Percentiles rank a stretch among this genome's conserved stretches.
These are phyloP conservation scores for rapeseed (Brassica napus) DNA, from an alignment of 345 rosid genomes.

Conservation along the genomic window Da-Ae NC_063440.1:23540501-23541000, in stretches of 20 bases:
- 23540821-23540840: slow-evolving; percentile 53
- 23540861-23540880: slow-evolving; percentile 93
- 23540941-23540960: not conserved
- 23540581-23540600: slow-evolving; percentile 81
- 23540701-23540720: slow-evolving; percentile 7
- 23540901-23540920: not conserved
- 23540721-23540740: slow-evolving; percentile 49
- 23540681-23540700: not conserved
- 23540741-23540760: slow-evolving; percentile 83
- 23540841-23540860: slow-evolving; percentile 67
- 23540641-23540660: not conserved
- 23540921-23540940: not conserved
- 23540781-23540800: slow-evolving; percentile 65
- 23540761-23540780: slow-evolving; percentile 70
- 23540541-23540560: slow-evolving; percentile 53
- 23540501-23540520: slow-evolving; percentile 39
- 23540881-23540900: slow-evolving; percentile 60
- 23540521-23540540: slow-evolving; percentile 46
- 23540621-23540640: no score
- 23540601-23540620: slow-evolving; percentile 72
- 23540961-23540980: not conserved
- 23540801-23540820: slow-evolving; percentile 63
- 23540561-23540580: slow-evolving; percentile 64
- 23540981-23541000: not conserved
- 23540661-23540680: not conserved